Percentiles rank a stretch among this genome's conserved stretches.
phyloP scores from a whole-genome alignment of 2,329 filamentous ascomycete genomes.

The Clonostachys byssicola region DNA sequence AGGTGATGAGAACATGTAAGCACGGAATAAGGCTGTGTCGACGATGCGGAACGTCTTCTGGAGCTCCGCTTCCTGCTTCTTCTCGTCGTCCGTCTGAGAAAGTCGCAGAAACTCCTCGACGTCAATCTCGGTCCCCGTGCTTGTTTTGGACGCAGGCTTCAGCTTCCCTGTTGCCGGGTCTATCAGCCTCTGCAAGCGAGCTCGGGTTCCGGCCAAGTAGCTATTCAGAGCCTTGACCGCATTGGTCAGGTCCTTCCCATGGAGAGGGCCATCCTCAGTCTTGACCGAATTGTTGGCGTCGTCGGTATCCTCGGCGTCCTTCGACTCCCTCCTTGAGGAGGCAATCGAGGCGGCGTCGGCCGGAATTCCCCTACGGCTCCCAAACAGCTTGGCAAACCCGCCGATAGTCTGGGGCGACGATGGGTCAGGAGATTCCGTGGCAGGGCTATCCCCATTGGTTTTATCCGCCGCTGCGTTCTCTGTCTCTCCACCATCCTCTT shows the following conservation, averaged over 20 bases:
- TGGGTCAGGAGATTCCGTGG: slow-evolving; percentile 17
- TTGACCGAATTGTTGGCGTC: slow-evolving; percentile 41
- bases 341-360: slow-evolving; percentile 56
- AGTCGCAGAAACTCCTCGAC: slow-evolving; percentile 42
- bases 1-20: slow-evolving; percentile 90
- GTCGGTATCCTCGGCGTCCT: slow-evolving; percentile 49
- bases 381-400: slow-evolving; percentile 51
- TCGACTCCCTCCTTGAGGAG: slow-evolving; percentile 48
- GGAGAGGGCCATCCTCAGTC: slow-evolving; percentile 26
- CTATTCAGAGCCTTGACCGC: slow-evolving; percentile 81
- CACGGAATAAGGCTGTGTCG: slow-evolving; percentile 90
- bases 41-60: slow-evolving; percentile 76
- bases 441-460: slow-evolving; percentile 15
- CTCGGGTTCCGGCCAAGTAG: slow-evolving; percentile 83
- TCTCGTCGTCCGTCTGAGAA: slow-evolving; percentile 40
- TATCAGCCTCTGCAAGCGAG: slow-evolving; percentile 56
- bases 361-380: slow-evolving; percentile 33
- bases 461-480: slow-evolving; percentile 8
- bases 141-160: slow-evolving; percentile 41
- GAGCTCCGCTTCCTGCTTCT: slow-evolving; percentile 67
- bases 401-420: slow-evolving; percentile 31
- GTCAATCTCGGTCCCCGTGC: slow-evolving; percentile 43
- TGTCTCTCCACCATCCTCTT: slow-evolving; percentile 27
- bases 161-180: slow-evolving; percentile 59
- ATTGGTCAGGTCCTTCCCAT: slow-evolving; percentile 78